Evolutionary conservation across 768 basidiomycete genomes (phyloP).

Genomic region (Tephrocybe sp.): DNA sequence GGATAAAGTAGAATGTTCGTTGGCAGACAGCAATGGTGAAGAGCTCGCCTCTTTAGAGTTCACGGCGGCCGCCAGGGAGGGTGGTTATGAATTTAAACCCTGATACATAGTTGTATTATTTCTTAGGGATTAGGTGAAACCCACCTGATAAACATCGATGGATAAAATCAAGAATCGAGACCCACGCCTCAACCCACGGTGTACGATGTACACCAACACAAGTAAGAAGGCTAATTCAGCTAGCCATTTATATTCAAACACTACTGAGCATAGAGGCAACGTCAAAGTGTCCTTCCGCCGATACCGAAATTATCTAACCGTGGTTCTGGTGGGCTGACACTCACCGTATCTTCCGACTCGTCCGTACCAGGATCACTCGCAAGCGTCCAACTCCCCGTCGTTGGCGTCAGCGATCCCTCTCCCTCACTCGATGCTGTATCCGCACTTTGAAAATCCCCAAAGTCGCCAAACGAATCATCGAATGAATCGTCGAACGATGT

Average conservation of each 20-base stretch:
- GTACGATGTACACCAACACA: not conserved
- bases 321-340: conserved; percentile 10
- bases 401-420: conserved; percentile 52
- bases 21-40: conserved; percentile 55
- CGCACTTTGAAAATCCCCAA: conserved; percentile 72
- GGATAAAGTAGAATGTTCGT: conserved; percentile 73
- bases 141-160: not conserved
- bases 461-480: conserved; percentile 73
- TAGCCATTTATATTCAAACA: not conserved
- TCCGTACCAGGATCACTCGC: conserved; percentile 39
- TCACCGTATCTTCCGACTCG: conserved; percentile 17
- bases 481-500: conserved; percentile 64
- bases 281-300: conserved; percentile 1
- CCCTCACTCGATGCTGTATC: conserved; percentile 15
- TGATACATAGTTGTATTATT: not conserved
- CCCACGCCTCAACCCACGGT: too few species aligned
- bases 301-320: conserved; percentile 3
- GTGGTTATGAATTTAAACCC: conserved; percentile 49
- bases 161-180: not conserved
- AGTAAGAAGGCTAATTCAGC: not conserved
- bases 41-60: conserved; percentile 65
- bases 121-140: not conserved
- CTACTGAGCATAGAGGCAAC: not conserved
- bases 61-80: conserved; percentile 58
- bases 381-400: conserved; percentile 70